A percentile compares a stretch with the other conserved stretches of the same genome.
These are phyloP conservation scores for Powellomyces hirtus DNA, from an alignment of 192 early-diverging fungal species.

Conservation along the genomic window DNA sequence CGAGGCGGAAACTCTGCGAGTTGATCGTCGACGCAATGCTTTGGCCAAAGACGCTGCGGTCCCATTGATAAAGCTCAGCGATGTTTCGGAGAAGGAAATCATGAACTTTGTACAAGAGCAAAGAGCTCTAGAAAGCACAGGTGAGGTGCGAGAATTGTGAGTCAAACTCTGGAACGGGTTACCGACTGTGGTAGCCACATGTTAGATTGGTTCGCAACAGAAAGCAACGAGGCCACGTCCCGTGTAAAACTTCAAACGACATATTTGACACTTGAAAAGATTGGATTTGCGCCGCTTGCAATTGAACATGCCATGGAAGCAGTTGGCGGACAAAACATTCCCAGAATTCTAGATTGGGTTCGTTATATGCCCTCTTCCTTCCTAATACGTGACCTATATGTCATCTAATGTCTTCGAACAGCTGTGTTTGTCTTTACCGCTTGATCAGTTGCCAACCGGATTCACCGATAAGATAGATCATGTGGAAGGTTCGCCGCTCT, in stretches of 20 bases:
- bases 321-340: conserved; percentile 3
- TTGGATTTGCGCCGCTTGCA: neutral
- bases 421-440: neutral
- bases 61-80: neutral
- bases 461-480: neutral
- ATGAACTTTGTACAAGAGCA: neutral
- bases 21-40: neutral
- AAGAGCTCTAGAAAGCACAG: too few species aligned
- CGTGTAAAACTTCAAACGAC: neutral
- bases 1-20: neutral
- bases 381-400: too few species aligned
- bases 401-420: too few species aligned
- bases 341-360: conserved; percentile 1
- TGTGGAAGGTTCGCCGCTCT: neutral
- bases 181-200: neutral
- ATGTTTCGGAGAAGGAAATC: neutral
- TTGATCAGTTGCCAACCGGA: neutral
- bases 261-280: conserved; percentile 10
- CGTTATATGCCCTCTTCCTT: too few species aligned
- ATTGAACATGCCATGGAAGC: conserved; percentile 15
- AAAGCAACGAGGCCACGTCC: neutral
- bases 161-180: neutral
- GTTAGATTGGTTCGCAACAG: conserved; percentile 16
- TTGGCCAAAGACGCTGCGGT: neutral
- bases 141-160: too few species aligned